Percentiles rank a stretch among this genome's conserved stretches.
phyloP scores from a whole-genome alignment of 1,139 yeast species.

The Citeromyces hawaiiensis region DNA sequence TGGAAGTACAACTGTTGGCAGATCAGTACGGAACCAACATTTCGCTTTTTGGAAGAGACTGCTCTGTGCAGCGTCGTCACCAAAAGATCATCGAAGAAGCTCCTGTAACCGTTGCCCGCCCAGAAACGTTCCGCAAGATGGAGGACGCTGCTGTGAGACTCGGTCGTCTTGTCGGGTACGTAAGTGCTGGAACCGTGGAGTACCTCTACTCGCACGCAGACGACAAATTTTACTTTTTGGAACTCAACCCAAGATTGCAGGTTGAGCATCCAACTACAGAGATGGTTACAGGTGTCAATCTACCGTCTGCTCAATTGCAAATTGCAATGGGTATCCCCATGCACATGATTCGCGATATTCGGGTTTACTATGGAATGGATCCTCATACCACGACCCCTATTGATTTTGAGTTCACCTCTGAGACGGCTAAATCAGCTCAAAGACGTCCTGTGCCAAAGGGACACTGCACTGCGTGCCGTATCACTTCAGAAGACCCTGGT shows the following conservation, averaged over 20 bases:
- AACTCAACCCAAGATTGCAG: slow-evolving; percentile 92
- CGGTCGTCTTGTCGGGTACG: slow-evolving; percentile 71
- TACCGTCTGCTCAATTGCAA: slow-evolving; percentile 89
- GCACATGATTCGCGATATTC: slow-evolving; percentile 85
- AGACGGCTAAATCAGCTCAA: slow-evolving; percentile 62
- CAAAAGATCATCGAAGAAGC: slow-evolving; percentile 95
- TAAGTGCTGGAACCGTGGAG: slow-evolving; percentile 96
- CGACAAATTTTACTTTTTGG: slow-evolving; percentile 87
- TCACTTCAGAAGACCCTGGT: slow-evolving; percentile 93
- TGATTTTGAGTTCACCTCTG: slow-evolving; percentile 78
- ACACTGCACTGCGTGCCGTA: slow-evolving; percentile 91
- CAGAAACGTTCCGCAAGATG: slow-evolving; percentile 58
- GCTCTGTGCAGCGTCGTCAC: slow-evolving; percentile 93
- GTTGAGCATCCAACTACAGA: slow-evolving; percentile 98
- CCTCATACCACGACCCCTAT: slow-evolving; percentile 86
- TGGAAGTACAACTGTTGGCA: slow-evolving; percentile 92
- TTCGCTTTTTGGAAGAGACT: slow-evolving; percentile 94
- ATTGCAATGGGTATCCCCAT: slow-evolving; percentile 91
- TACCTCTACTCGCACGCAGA: slow-evolving; percentile 77
- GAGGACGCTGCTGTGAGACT: slow-evolving; percentile 76
- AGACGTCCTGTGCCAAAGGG: slow-evolving; percentile 63
- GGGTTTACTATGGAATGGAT: slow-evolving; percentile 70
- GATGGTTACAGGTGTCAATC: slow-evolving; percentile 83
- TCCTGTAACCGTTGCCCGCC: slow-evolving; percentile 91
- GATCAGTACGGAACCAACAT: slow-evolving; percentile 88